Percentiles rank a stretch among this genome's conserved stretches.
Conservation (phyloP, 768 basidiomycete genomes). For the Leucosporidium yakuticum region DNA sequence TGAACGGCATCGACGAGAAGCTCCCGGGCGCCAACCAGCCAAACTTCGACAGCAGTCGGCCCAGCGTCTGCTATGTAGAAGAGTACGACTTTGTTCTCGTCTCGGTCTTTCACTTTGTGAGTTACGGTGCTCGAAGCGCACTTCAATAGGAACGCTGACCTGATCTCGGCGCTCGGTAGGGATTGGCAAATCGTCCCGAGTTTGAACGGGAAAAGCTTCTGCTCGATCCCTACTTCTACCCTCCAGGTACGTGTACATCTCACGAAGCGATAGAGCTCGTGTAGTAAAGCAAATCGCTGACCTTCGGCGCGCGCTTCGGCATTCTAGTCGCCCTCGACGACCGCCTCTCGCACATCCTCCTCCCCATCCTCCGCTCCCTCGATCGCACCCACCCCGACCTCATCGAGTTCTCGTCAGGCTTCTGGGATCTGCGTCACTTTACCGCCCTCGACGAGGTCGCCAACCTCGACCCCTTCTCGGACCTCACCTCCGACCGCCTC, state of each 20-base stretch:
- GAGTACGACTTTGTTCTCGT: conserved; percentile 27
- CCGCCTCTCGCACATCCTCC: conserved; percentile 28
- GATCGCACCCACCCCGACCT: conserved; percentile 24
- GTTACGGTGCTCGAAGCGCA: no score
- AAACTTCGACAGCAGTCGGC: conserved; percentile 13
- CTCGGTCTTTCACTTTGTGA: conserved; percentile 24
- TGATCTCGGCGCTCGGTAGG: background rate
- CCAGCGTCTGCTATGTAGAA: conserved; percentile 25
- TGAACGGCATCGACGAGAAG: conserved; percentile 35
- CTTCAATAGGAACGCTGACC: no score
- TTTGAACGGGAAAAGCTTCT: conserved; percentile 31
- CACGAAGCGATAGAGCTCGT: no score
- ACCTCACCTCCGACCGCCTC: conserved; percentile 22
- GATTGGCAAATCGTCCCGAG: conserved; percentile 27
- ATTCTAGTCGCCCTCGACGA: conserved; percentile 32
- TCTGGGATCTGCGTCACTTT: conserved; percentile 35
- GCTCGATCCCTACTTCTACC: conserved; percentile 24
- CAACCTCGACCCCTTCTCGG: background rate
- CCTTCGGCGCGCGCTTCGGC: background rate
- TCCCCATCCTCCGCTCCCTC: conserved; percentile 23
- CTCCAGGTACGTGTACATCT: conserved; percentile 30
- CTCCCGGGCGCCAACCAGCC: background rate
- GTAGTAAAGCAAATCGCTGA: no score
- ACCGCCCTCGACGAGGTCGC: conserved; percentile 21
- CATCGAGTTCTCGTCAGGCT: conserved; percentile 29